phyloP scores from a whole-genome alignment of 2,329 filamentous ascomycete species.

The Cladosporium sp. region DNA sequence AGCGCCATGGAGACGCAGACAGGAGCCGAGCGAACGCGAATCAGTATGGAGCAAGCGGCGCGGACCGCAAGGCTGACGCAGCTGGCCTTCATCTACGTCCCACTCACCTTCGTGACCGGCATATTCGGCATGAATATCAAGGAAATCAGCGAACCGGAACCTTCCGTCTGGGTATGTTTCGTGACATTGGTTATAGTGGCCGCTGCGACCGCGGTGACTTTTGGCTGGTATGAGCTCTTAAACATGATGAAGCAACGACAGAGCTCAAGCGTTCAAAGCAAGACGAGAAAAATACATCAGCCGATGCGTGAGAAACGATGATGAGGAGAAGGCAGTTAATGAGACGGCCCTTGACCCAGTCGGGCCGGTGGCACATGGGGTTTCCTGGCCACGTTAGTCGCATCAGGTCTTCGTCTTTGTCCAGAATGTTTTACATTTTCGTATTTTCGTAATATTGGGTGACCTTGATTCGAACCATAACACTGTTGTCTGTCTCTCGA shows the following conservation, averaged over 20 bases:
- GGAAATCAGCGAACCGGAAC: constrained; percentile 15
- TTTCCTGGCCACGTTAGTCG: too few species aligned
- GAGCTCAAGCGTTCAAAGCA: too few species aligned
- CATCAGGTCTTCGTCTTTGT: too few species aligned
- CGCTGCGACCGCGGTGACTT: background rate
- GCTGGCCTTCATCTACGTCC: constrained; percentile 20
- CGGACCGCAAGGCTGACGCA: constrained; percentile 13
- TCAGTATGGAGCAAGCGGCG: constrained; percentile 15
- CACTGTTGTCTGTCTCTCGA: too few species aligned
- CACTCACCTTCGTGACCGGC: constrained; percentile 19
- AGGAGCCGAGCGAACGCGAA: background rate
- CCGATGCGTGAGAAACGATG: too few species aligned
- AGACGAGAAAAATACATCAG: too few species aligned
- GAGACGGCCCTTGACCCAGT: too few species aligned
- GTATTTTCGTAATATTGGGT: too few species aligned
- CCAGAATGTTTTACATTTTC: too few species aligned
- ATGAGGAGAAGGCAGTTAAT: too few species aligned
- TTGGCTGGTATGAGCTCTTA: background rate
- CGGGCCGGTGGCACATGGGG: too few species aligned
- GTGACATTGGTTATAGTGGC: constrained; percentile 1
- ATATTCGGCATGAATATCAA: constrained; percentile 22
- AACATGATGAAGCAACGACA: background rate
- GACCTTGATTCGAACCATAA: too few species aligned
- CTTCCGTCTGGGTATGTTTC: background rate
- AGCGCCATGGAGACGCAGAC: constrained; percentile 16